Evolutionary conservation across 805 yeast species (phyloP).

Genomic region (Ogataea degrootiae): DNA sequence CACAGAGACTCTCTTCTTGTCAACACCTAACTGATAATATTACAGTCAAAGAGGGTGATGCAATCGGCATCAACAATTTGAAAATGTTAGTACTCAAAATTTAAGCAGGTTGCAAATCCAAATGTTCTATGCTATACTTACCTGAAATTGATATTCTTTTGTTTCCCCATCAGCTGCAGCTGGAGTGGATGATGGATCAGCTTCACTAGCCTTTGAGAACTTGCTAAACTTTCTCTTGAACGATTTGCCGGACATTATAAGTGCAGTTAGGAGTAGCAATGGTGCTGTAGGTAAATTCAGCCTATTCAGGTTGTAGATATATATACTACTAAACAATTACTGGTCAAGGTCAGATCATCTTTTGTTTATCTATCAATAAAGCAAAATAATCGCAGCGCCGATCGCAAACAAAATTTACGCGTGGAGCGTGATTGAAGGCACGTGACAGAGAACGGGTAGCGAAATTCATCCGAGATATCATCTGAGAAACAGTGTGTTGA

Average conservation of each 20-base stretch:
- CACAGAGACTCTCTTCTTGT: conserved; percentile 68
- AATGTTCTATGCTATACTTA: conserved; percentile 4
- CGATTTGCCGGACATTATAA: conserved; percentile 1
- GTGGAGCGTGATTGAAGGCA: too few species aligned
- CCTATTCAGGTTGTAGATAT: neutral
- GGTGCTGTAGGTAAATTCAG: neutral
- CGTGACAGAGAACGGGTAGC: too few species aligned
- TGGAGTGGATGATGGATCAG: neutral
- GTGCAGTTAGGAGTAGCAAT: neutral
- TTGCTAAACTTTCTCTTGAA: conserved; percentile 7
- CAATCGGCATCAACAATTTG: neutral
- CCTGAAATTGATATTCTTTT: conserved; percentile 17
- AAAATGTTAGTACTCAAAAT: conserved; percentile 2
- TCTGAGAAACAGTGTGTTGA: too few species aligned
- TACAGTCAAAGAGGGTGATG: neutral
- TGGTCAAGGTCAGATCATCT: too few species aligned
- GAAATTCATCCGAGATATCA: too few species aligned
- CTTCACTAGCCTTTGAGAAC: neutral
- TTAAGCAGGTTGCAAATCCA: neutral
- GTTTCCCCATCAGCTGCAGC: neutral
- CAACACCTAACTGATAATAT: conserved; percentile 25
- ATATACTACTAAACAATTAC: too few species aligned
- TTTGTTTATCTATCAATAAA: too few species aligned
- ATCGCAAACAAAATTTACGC: too few species aligned
- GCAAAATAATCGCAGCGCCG: too few species aligned